Base-by-base conservation (phyloP, 164 flowering plant species). In the Macadamia tetraphylla region DNA sequence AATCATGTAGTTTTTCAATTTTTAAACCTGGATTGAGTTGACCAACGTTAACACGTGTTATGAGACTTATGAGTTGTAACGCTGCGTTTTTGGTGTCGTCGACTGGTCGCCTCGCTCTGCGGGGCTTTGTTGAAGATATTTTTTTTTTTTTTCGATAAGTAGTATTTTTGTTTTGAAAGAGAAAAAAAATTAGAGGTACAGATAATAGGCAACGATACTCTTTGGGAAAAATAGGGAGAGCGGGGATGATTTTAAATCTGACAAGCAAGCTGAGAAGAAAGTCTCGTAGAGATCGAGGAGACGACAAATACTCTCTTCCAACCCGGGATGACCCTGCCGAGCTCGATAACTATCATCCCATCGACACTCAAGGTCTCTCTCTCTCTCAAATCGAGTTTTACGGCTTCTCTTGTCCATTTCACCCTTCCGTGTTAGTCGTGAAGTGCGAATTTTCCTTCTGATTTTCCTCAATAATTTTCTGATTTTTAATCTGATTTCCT, bases 321-420 rank as follows among this genome's bases (percentile, higher is more conserved):
- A 85, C 87, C n/a, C 68, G 73, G 31, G 60, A 58, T 10, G 60
- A 58, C 30, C 68, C 81, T 2, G 67, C 75, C 23, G 23, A 23
- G 46, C 72, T 70, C 55, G 90, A 85, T 68, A 93, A 91, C 76
- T 72, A 73, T 48, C 86, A 75, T 13, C 94, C 94, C 42, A 80
- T 94, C 8, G 96, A 94, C 63, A 83, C 87, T 63, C 86, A 76
- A 70, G 92, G 97, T 62, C 60, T 61, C 62, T 59, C 52, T 29
- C 58, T 70, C 70, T 69, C 66, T 62, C 6, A 29, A 67, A 67
- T 30, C 51, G 46, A 57, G 60, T 42, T 23, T 23, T 63, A 43
- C 46, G 65, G 67, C 66, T 68, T 57, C 3, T 23, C 51, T 46
- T 46, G 3, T 11, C 51, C 6, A n/a, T 40, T 23, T 48, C 23